Conservation (phyloP, 768 basidiomycete genomes). For the Suillus subalutaceus region DNA sequence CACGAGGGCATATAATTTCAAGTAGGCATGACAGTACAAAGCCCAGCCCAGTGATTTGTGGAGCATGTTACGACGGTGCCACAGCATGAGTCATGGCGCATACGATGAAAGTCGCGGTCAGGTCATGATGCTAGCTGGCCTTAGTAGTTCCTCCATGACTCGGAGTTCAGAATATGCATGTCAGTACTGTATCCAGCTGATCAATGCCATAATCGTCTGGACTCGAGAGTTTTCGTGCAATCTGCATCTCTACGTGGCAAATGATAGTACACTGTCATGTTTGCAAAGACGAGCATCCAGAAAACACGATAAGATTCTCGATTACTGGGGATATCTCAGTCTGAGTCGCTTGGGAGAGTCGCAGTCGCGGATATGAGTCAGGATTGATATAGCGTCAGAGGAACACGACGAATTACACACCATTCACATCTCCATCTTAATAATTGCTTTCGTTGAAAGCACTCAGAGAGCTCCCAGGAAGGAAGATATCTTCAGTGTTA, state of each 20-base stretch:
- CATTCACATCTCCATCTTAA: not conserved
- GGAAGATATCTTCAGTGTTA: not conserved
- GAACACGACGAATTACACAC: not conserved
- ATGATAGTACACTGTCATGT: not conserved
- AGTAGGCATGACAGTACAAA: not conserved
- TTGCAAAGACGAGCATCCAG: not conserved
- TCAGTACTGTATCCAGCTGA: constrained; percentile 57
- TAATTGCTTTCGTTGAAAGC: not conserved
- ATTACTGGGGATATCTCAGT: not conserved
- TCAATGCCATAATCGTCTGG: constrained; percentile 42
- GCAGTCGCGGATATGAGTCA: not conserved
- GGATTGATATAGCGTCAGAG: not conserved
- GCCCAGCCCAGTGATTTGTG: not conserved
- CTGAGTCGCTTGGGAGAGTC: not conserved
- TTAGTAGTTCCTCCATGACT: constrained; percentile 63
- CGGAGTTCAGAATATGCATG: constrained; percentile 41
- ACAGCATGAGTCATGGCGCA: constrained; percentile 33
- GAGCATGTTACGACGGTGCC: not conserved
- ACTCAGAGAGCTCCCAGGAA: not conserved
- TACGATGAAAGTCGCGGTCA: constrained; percentile 93
- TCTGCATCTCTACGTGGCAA: not conserved
- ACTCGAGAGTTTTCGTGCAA: not conserved
- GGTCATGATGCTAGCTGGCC: constrained; percentile 93
- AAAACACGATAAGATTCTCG: not conserved
- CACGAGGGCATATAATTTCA: not conserved